Percentiles rank a stretch among this genome's conserved stretches.
phyloP scores from a whole-genome alignment of 2,329 filamentous ascomycete genomes.

The Fusarium sp. region DNA sequence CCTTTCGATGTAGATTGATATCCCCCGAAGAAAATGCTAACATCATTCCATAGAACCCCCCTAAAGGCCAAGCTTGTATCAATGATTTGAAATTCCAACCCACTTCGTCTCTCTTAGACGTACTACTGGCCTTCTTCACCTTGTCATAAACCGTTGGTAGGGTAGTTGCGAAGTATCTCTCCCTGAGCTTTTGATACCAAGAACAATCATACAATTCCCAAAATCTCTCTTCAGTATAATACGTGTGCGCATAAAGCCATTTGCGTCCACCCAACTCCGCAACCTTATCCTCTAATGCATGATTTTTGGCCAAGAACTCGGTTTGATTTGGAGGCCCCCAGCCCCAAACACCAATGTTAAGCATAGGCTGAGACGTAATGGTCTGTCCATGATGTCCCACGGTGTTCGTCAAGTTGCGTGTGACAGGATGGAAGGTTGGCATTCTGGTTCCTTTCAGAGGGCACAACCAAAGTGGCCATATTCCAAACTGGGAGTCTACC shows the following conservation, averaged over 20 bases:
- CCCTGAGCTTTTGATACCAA: slow-evolving; percentile 70
- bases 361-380: slow-evolving; percentile 45
- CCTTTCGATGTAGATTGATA: slow-evolving; percentile 26
- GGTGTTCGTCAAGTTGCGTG: fast-evolving
- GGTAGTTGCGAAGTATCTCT: slow-evolving; percentile 49
- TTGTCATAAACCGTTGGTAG: slow-evolving; percentile 76
- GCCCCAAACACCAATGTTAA: slow-evolving; percentile 78
- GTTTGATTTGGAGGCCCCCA: slow-evolving; percentile 65
- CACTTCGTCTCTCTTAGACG: fast-evolving
- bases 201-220: slow-evolving; percentile 69
- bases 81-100: background rate
- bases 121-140: slow-evolving; percentile 64
- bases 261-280: slow-evolving; percentile 77
- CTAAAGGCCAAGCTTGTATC: slow-evolving; percentile 35
- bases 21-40: slow-evolving; percentile 36
- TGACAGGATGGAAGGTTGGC: slow-evolving; percentile 45
- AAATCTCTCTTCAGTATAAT: slow-evolving; percentile 76
- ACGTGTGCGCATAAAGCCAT: slow-evolving; percentile 85
- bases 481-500: slow-evolving; percentile 43
- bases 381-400: fast-evolving
- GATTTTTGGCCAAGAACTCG: slow-evolving; percentile 73
- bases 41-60: slow-evolving; percentile 43
- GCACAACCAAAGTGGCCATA: slow-evolving; percentile 51
- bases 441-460: slow-evolving; percentile 33
- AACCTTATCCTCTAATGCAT: slow-evolving; percentile 73